Evolutionary conservation across 768 basidiomycete genomes (phyloP), one percentile per base, ranked within the genome.

Genomic region (Leccinum rimulosum): DNA sequence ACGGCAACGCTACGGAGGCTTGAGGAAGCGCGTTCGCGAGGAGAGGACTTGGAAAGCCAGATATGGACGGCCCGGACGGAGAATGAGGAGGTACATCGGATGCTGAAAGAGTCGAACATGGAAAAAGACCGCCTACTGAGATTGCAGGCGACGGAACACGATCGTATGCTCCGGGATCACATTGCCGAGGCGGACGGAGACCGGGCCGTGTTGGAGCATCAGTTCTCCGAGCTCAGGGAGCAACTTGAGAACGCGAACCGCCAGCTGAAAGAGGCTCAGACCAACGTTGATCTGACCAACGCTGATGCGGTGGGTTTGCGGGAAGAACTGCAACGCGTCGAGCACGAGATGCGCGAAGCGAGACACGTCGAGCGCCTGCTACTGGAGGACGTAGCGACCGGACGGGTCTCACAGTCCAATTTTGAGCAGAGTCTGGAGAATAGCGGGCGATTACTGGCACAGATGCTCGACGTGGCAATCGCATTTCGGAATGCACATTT

Each of bases 121-220:
- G 93, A 97, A 74, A 92, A 93, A 73, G 93, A 96, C 57, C 77
- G 87, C 22, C 76, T 93, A 15, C 74, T 93, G 57, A 83, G 80
- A 45, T 81, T 79, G 3, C 91, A 93, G 69, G 88, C 89, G 7
- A 84, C 82, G 14, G 90, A 81, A 66, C 80, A 85, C 57, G 86
- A 88, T 58, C 75, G 82, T 35, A 72, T 80, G 48, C 84, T 97
- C 61, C 84, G 93, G 1, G 94, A 97, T 70, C 91, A 95, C 66
- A 88, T 90, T 56, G 90, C 90, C 3, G 95, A 98, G 72, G 91
- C 94, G 14, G 93, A 97, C 67, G 91, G 94, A 1, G 95, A 98
- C 71, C 84, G 93, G 8, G 94, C 95, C 0, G 93, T 96, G 14
- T 78, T 97, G 50, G 94, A 97, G 73, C 86, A 95, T 52, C 90